Evolutionary conservation across 2,329 filamentous ascomycete genomes (phyloP).

Genomic region (Pestalotiopsis sp.): DNA sequence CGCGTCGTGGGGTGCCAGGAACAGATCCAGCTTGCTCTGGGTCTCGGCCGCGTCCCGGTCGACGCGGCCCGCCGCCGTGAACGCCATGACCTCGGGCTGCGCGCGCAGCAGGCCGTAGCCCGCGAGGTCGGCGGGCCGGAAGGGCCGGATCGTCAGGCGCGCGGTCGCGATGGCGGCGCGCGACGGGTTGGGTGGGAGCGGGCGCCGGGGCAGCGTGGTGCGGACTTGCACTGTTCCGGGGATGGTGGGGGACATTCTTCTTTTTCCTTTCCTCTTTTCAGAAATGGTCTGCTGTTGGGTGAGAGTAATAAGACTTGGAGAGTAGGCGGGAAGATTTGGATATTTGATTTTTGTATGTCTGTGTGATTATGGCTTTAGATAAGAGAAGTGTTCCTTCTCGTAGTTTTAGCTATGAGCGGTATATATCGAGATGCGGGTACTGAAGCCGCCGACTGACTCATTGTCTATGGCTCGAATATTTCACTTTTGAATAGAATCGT

Average conservation of each 20-base stretch:
- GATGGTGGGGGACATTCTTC: background rate
- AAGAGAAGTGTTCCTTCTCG: no score
- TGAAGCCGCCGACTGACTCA: background rate
- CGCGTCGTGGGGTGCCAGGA: conserved; percentile 52
- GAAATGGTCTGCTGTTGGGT: no score
- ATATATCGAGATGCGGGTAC: conserved; percentile 4
- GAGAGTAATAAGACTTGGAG: no score
- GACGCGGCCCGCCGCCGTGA: conserved; percentile 46
- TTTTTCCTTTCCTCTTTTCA: no score
- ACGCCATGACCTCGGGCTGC: conserved; percentile 65
- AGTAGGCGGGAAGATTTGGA: no score
- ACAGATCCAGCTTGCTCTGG: conserved; percentile 38
- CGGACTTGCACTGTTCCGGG: conserved; percentile 40
- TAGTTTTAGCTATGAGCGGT: background rate
- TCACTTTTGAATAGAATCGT: background rate
- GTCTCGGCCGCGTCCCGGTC: conserved; percentile 51
- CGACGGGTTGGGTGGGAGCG: conserved; percentile 42
- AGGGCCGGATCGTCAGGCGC: conserved; percentile 58
- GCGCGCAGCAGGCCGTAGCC: conserved; percentile 55
- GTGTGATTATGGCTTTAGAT: no score
- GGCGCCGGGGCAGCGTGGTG: conserved; percentile 48
- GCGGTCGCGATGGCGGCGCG: conserved; percentile 49
- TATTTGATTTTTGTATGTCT: no score
- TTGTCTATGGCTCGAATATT: background rate
- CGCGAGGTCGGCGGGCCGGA: conserved; percentile 51